Evolutionary conservation across 2,329 filamentous ascomycete species (phyloP).

Genomic region (Acephala macrosclerotiorum): DNA sequence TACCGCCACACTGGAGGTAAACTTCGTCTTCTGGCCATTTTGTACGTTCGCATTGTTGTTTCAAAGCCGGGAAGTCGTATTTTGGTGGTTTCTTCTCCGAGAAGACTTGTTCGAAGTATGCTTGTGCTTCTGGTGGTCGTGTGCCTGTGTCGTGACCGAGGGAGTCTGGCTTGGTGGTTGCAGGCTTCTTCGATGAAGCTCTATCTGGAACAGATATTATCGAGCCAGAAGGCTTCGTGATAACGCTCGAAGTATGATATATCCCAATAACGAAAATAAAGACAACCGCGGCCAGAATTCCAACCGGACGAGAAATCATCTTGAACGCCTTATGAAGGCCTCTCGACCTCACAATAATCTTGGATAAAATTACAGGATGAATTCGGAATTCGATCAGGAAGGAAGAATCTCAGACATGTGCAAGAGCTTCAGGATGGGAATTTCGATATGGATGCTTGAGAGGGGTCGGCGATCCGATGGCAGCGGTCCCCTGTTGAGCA

Average conservation of each 20-base stretch:
- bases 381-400: neutral
- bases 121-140: neutral
- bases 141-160: neutral
- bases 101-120: constrained; percentile 46
- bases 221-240: neutral
- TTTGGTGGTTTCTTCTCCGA: constrained; percentile 28
- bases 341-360: neutral
- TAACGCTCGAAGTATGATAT: neutral
- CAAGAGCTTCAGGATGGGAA: constrained; percentile 2
- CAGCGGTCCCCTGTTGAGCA: neutral
- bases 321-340: neutral
- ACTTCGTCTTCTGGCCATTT: constrained; percentile 41
- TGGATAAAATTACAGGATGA: constrained; percentile 9
- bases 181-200: neutral
- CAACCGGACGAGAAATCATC: constrained; percentile 5
- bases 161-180: neutral
- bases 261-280: neutral
- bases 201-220: neutral
- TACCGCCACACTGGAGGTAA: constrained; percentile 45
- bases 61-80: constrained; percentile 39
- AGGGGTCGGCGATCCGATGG: neutral
- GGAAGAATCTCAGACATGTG: neutral
- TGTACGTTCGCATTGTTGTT: constrained; percentile 38
- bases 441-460: neutral
- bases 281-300: neutral